phyloP scores from a whole-genome alignment of 345 rosid genomes.

The Dipteronia dyeriana region DNA sequence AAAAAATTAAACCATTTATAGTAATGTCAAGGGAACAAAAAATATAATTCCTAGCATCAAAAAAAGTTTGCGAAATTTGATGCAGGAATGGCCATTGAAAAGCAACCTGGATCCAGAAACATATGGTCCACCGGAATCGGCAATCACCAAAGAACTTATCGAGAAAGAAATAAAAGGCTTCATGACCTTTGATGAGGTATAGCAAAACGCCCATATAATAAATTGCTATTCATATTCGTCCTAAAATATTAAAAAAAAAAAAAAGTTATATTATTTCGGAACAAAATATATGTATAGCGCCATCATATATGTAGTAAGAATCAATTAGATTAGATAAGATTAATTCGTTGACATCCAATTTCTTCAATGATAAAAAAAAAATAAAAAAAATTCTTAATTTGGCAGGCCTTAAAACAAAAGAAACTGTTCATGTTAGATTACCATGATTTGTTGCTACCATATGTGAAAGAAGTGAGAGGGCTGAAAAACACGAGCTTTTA shows the following conservation, averaged over 20 bases:
- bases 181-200: slow-evolving; percentile 57
- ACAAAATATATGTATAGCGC: too few species aligned
- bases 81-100: slow-evolving; percentile 84
- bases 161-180: slow-evolving; percentile 57
- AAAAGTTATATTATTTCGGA: background rate
- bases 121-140: slow-evolving; percentile 69
- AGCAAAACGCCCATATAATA: too few species aligned
- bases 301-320: too few species aligned
- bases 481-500: slow-evolving; percentile 49
- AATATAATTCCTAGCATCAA: background rate
- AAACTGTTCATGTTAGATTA: slow-evolving; percentile 58
- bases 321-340: too few species aligned
- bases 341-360: too few species aligned
- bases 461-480: slow-evolving; percentile 61
- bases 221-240: background rate
- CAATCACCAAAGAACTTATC: slow-evolving; percentile 57
- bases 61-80: background rate
- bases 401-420: slow-evolving; percentile 56
- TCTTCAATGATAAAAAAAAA: too few species aligned
- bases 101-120: slow-evolving; percentile 65
- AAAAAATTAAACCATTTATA: background rate
- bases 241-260: background rate
- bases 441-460: slow-evolving; percentile 65
- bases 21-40: background rate
- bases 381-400: background rate